Percentiles rank a stretch among this genome's conserved stretches.
phyloP scores from a whole-genome alignment of 1,284 basidiomycete genomes.

The Trametes polyzona region DNA sequence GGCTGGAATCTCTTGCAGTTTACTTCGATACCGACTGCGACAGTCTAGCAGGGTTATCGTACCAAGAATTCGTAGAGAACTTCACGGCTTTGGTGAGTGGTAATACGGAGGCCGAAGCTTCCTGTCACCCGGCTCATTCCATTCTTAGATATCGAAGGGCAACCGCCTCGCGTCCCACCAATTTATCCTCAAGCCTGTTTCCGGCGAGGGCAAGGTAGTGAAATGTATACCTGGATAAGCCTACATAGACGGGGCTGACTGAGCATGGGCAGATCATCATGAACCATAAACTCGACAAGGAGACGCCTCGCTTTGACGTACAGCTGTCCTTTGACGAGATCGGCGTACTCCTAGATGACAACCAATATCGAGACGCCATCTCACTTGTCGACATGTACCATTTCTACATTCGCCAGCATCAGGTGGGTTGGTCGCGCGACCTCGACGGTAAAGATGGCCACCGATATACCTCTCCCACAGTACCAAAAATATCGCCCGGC shows the following conservation, averaged over 20 bases:
- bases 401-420: slow-evolving; percentile 90
- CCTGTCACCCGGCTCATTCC: not conserved
- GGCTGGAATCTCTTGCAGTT: slow-evolving; percentile 85
- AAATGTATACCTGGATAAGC: too few species aligned
- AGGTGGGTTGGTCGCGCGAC: slow-evolving; percentile 52
- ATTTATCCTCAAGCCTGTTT: slow-evolving; percentile 95
- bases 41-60: slow-evolving; percentile 77
- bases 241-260: not conserved
- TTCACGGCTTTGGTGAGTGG: slow-evolving; percentile 76
- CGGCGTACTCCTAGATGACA: slow-evolving; percentile 89
- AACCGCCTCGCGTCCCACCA: slow-evolving; percentile 74
- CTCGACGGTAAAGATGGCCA: not conserved
- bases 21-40: slow-evolving; percentile 97
- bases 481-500: slow-evolving; percentile 83
- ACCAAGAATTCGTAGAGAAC: slow-evolving; percentile 72
- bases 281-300: slow-evolving; percentile 76
- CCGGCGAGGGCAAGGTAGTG: slow-evolving; percentile 89
- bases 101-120: slow-evolving; percentile 1
- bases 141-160: slow-evolving; percentile 65
- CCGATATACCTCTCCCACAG: slow-evolving; percentile 43
- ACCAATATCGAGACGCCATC: slow-evolving; percentile 95
- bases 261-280: slow-evolving; percentile 66
- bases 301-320: slow-evolving; percentile 86
- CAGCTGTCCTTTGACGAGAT: slow-evolving; percentile 95
- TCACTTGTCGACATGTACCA: slow-evolving; percentile 98